Evolutionary conservation across 768 basidiomycete species (phyloP).

Genomic region (Serendipita sp.): DNA sequence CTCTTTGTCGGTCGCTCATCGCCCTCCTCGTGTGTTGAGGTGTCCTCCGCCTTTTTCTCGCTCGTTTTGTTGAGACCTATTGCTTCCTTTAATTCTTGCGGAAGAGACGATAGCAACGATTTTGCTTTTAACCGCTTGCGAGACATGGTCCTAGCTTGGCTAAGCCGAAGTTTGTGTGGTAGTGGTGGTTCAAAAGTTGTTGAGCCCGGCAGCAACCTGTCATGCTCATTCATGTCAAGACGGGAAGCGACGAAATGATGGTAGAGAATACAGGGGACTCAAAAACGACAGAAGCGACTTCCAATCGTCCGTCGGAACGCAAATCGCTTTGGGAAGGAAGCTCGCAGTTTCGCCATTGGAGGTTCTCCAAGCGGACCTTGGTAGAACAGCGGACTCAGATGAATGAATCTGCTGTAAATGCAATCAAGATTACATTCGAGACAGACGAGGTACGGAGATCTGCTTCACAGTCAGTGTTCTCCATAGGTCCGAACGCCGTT

Average conservation of each 20-base stretch:
- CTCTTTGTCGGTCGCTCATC: conserved; percentile 10
- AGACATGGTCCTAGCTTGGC: background rate
- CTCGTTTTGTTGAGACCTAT: background rate
- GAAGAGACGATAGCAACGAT: background rate
- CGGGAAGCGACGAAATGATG: no score
- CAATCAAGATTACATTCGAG: conserved; percentile 65
- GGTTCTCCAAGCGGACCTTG: conserved; percentile 62
- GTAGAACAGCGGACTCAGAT: conserved; percentile 42
- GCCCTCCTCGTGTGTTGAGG: background rate
- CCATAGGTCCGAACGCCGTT: conserved; percentile 9
- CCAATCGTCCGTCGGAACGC: background rate
- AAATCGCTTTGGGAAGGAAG: conserved; percentile 48
- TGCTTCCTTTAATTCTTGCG: background rate
- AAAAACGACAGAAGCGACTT: background rate
- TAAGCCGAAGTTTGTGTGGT: no score
- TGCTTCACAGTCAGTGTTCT: background rate
- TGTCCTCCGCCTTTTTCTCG: background rate
- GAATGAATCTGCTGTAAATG: conserved; percentile 60
- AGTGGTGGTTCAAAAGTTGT: background rate
- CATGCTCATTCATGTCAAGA: no score
- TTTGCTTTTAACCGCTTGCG: background rate
- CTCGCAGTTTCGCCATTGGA: conserved; percentile 78
- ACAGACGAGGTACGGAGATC: conserved; percentile 46
- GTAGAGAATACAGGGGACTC: background rate
- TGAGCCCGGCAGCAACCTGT: no score